Conservation (phyloP, 2,329 filamentous ascomycete genomes). For the Delphinella strobiligena region DNA sequence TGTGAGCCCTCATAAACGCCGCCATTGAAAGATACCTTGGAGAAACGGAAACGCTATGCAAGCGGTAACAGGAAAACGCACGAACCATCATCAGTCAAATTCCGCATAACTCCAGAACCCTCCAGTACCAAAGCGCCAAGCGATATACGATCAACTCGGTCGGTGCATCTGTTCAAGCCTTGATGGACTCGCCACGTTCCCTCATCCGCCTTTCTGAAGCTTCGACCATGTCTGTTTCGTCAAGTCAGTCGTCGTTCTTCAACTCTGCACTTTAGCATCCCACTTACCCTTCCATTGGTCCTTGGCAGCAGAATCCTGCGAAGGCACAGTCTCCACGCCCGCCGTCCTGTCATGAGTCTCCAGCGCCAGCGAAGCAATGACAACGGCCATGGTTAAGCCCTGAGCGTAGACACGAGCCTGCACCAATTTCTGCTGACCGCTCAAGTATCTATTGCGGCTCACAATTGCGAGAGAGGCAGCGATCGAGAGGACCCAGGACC, state of each 20-base stretch:
- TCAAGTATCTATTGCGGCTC: not conserved
- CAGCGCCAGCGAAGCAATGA: not conserved
- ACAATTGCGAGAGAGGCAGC: not conserved
- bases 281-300: not conserved
- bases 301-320: not conserved
- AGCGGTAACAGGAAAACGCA: too few relatives aligned
- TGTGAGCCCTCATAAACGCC: too few relatives aligned
- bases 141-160: too few relatives aligned
- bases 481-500: not conserved
- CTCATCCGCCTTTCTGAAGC: not conserved
- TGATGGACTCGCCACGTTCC: not conserved
- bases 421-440: not conserved
- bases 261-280: too few relatives aligned
- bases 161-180: too few relatives aligned
- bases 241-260: too few relatives aligned
- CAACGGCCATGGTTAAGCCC: not conserved
- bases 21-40: too few relatives aligned
- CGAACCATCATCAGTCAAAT: too few relatives aligned
- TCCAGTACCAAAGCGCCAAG: too few relatives aligned
- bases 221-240: not conserved
- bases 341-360: not conserved
- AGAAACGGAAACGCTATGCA: too few relatives aligned
- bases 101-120: too few relatives aligned
- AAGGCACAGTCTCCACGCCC: not conserved
- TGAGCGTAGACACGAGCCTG: slow-evolving; percentile 1